Conservation (phyloP, 179 eudicot species). For the Camellia oleifera region DNA sequence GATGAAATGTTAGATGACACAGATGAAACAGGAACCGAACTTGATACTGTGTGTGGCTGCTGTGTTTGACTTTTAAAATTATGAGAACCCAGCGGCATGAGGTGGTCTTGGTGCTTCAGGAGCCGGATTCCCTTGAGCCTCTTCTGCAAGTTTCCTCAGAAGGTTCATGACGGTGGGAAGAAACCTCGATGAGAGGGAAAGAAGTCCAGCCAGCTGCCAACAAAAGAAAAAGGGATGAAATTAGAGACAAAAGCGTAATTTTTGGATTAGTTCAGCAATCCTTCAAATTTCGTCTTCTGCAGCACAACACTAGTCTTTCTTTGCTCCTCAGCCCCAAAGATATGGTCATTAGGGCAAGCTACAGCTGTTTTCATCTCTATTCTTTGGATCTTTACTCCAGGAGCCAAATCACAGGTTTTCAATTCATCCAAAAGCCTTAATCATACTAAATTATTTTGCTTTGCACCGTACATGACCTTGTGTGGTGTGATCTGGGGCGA, state of each 20-base stretch:
- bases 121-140: slow-evolving; percentile 22
- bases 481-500: neutral
- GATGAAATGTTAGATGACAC: slow-evolving; percentile 20
- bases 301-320: too few relatives aligned
- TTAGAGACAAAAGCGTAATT: neutral
- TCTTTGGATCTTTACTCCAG: neutral
- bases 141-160: slow-evolving; percentile 28
- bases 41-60: slow-evolving; percentile 13
- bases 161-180: slow-evolving; percentile 34
- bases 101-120: slow-evolving; percentile 15
- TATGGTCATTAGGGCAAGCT: neutral
- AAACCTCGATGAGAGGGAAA: slow-evolving; percentile 30
- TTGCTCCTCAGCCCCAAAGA: neutral
- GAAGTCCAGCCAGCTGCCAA: slow-evolving; percentile 35
- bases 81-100: slow-evolving; percentile 13
- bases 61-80: slow-evolving; percentile 19
- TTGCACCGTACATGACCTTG: neutral
- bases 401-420: neutral
- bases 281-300: too few relatives aligned
- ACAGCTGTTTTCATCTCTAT: neutral
- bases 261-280: too few relatives aligned
- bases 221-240: neutral
- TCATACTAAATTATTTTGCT: neutral
- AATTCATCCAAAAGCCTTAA: neutral
- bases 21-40: slow-evolving; percentile 23